Conservation (phyloP, 2,329 filamentous ascomycete species). For the Xylariaceae sp. region DNA sequence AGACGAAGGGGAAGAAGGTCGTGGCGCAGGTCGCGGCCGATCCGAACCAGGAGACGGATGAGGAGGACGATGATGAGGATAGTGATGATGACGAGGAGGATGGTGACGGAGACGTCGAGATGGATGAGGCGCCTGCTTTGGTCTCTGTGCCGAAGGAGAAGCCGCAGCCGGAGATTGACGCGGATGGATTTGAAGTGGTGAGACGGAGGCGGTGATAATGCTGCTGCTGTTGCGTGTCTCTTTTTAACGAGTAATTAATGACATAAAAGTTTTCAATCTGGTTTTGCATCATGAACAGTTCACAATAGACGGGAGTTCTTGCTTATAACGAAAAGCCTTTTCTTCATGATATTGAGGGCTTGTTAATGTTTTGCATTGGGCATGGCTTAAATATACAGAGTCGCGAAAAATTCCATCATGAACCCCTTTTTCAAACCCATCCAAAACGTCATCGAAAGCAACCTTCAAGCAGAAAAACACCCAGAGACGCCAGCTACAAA, state of each 20-base stretch:
- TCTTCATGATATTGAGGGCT: neutral
- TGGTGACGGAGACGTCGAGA: slow-evolving; percentile 52
- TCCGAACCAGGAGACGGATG: slow-evolving; percentile 39
- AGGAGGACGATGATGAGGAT: slow-evolving; percentile 53
- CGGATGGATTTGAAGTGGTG: slow-evolving; percentile 76
- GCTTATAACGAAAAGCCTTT: neutral
- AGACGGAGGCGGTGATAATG: slow-evolving; percentile 53
- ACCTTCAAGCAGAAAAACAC: neutral
- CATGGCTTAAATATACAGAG: slow-evolving; percentile 24
- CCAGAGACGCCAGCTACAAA: slow-evolving; percentile 17
- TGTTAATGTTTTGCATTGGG: neutral
- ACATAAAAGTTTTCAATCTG: neutral
- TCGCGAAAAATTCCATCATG: slow-evolving; percentile 12
- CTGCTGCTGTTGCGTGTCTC: neutral
- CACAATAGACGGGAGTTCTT: neutral
- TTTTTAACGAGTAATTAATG: slow-evolving; percentile 1
- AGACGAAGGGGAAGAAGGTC: slow-evolving; percentile 54
- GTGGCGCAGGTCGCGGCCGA: slow-evolving; percentile 32
- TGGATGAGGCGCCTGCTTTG: slow-evolving; percentile 63
- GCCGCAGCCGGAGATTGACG: slow-evolving; percentile 65
- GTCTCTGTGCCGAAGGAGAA: slow-evolving; percentile 55
- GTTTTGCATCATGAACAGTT: neutral
- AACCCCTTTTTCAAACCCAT: slow-evolving; percentile 8
- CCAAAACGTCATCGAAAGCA: slow-evolving; percentile 15
- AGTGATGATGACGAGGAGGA: slow-evolving; percentile 51